Conservation (phyloP, 192 early-diverging fungal species). For the Backusella circina region DNA sequence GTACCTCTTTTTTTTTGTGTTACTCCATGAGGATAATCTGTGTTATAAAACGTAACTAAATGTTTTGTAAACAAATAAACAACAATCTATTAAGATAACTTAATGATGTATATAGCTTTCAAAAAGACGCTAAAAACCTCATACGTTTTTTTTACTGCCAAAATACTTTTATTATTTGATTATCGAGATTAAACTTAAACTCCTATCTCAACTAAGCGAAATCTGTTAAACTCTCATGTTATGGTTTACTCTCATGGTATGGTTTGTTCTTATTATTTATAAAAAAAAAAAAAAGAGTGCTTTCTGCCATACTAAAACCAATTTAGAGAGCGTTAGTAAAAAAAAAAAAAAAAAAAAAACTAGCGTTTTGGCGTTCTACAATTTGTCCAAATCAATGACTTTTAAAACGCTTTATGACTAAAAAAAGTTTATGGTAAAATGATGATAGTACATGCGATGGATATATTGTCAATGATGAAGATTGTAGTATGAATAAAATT, state of each 20-base stretch:
- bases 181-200: background rate
- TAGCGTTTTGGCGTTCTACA: background rate
- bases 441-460: background rate
- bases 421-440: background rate
- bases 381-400: background rate
- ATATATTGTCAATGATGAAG: background rate
- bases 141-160: background rate
- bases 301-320: background rate
- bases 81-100: background rate
- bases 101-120: background rate
- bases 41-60: background rate
- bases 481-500: background rate
- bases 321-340: no score
- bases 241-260: no score
- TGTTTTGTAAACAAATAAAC: constrained; percentile 2
- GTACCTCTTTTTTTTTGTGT: background rate
- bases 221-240: no score
- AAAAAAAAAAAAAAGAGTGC: background rate
- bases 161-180: background rate
- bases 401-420: background rate
- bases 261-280: no score
- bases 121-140: background rate
- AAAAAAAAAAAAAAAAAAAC: background rate
- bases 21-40: background rate
- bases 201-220: background rate